A percentile compares a stretch with the other conserved stretches of the same genome.
Evolutionary conservation across 768 basidiomycete genomes (phyloP).

Genomic region (Rhodosporidiobolus sp.): DNA sequence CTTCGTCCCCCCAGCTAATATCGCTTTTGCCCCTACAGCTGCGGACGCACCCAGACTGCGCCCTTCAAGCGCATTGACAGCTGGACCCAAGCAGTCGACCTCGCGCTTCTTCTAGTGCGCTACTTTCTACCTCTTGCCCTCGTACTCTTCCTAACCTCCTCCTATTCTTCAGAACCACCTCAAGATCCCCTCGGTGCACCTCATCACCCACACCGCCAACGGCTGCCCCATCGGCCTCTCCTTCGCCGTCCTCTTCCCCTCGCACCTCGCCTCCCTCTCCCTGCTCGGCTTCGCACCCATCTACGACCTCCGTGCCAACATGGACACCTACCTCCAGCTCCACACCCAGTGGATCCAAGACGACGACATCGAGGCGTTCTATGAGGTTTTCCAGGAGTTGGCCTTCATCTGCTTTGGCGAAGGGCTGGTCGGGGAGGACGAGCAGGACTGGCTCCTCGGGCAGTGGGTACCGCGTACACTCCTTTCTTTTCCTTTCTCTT

Average conservation of each 20-base stretch:
- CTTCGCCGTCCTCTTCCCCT: conserved; percentile 1
- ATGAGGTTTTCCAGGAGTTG: not conserved
- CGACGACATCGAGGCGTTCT: not conserved
- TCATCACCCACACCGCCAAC: not conserved
- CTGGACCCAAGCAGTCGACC: not conserved
- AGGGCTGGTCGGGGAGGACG: not conserved
- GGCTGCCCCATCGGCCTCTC: not conserved
- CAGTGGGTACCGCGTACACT: not conserved
- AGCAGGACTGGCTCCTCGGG: not conserved
- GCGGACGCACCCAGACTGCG: not conserved
- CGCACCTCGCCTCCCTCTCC: not conserved
- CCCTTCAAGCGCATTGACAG: not conserved
- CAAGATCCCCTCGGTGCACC: not conserved
- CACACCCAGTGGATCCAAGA: not conserved
- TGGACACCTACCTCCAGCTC: not conserved
- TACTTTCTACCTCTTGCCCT: not conserved
- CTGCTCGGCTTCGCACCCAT: not conserved
- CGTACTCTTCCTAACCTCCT: not conserved
- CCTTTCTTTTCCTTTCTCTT: not conserved
- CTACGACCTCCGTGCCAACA: too few species aligned
- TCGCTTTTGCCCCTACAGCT: not conserved
- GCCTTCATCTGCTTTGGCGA: not conserved
- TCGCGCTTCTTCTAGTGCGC: not conserved
- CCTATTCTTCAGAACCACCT: not conserved
- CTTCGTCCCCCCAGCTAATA: not conserved